Evolutionary conservation across 2,329 filamentous ascomycete species (phyloP).

Genomic region (Colletotrichum viniferum): DNA sequence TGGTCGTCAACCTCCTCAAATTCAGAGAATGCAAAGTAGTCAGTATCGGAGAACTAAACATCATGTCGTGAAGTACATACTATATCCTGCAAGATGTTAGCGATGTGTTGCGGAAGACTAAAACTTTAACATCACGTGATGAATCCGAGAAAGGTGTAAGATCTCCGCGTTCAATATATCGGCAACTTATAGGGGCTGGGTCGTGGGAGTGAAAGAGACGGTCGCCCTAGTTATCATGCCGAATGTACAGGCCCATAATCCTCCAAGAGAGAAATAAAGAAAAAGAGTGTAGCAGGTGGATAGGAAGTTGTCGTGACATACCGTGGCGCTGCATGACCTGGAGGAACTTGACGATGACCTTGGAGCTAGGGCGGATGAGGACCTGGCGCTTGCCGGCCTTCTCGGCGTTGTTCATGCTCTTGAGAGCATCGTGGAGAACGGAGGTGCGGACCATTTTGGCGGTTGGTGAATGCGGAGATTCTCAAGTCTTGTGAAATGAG

Average conservation of each 20-base stretch:
- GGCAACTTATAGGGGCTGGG: constrained; percentile 99
- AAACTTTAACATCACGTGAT: constrained; percentile 83
- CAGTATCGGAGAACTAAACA: no score
- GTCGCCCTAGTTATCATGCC: constrained; percentile 99
- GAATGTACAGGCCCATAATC: constrained; percentile 53
- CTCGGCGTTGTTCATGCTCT: constrained; percentile 99
- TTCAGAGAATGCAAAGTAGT: no score
- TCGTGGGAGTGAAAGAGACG: constrained; percentile 80
- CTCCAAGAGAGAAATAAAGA: constrained; percentile 10
- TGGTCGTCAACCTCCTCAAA: constrained; percentile 99
- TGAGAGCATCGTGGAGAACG: constrained; percentile 99
- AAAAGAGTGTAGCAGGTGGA: not conserved
- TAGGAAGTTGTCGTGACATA: constrained; percentile 58
- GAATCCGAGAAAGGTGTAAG: constrained; percentile 92
- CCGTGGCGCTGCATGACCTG: constrained; percentile 99
- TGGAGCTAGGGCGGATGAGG: constrained; percentile 95
- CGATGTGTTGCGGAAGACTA: constrained; percentile 87
- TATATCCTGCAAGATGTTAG: no score
- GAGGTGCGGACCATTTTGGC: constrained; percentile 98
- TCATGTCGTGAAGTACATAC: no score
- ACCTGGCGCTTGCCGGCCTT: constrained; percentile 99
- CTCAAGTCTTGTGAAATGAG: constrained; percentile 75
- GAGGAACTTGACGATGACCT: constrained; percentile 99
- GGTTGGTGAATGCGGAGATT: constrained; percentile 69
- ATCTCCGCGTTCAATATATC: constrained; percentile 93